These are phyloP conservation scores for Calonectria leucothoes DNA, from an alignment of 2,329 filamentous ascomycete genomes.

Conservation along the genomic window DNA sequence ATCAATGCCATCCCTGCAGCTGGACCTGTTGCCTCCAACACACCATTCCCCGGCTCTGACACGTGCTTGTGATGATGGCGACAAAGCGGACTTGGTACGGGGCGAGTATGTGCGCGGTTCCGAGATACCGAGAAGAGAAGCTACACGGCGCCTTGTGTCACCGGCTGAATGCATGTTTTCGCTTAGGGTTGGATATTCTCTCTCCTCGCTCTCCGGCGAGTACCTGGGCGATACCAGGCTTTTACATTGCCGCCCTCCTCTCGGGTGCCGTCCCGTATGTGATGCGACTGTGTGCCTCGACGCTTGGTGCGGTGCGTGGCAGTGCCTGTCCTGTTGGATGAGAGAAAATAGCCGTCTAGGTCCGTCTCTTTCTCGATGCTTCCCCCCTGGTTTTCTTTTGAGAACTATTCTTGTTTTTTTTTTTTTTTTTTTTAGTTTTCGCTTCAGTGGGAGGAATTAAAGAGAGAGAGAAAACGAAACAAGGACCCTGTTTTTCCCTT, in stretches of 20 bases:
- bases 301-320: neutral
- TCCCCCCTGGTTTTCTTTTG: neutral
- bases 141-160: neutral
- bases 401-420: too few relatives aligned
- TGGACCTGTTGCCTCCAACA: conserved; percentile 9
- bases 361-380: neutral
- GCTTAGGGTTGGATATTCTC: neutral
- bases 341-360: neutral
- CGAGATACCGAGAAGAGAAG: conserved; percentile 10
- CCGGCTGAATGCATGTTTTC: neutral
- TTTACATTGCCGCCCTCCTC: conserved; percentile 1
- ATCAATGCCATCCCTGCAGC: conserved; percentile 13
- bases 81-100: neutral
- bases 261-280: neutral
- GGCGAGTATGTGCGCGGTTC: neutral
- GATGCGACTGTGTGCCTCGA: neutral
- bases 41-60: conserved; percentile 40
- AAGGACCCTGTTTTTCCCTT: neutral
- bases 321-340: neutral
- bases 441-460: neutral
- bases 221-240: neutral
- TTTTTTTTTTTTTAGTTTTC: neutral
- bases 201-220: neutral
- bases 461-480: too few relatives aligned
- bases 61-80: conserved; percentile 37